A percentile compares a stretch with the other conserved stretches of the same genome.
Conservation (phyloP, 2,329 filamentous ascomycete species). For the Neofusicoccum umdonicola region DNA sequence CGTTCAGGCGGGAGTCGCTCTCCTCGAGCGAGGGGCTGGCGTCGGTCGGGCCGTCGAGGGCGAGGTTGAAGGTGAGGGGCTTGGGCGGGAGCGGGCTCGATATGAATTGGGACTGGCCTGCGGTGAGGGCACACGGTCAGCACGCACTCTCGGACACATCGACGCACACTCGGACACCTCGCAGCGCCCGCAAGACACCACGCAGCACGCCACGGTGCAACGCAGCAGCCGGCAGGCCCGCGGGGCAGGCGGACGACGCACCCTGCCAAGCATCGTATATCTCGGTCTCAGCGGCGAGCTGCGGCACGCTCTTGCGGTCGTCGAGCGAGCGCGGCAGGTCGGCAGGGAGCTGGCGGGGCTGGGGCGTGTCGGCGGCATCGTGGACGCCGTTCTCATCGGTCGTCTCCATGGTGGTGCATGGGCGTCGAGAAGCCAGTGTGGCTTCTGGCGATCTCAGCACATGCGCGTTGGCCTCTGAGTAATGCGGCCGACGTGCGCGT, state of each 20-base stretch:
- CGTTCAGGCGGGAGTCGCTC: conserved; percentile 84
- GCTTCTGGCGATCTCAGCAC: conserved; percentile 15
- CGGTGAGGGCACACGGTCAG: conserved; percentile 4
- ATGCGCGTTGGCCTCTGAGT: conserved; percentile 10
- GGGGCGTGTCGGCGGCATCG: conserved; percentile 27
- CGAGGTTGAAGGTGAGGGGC: conserved; percentile 80
- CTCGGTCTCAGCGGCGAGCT: conserved; percentile 79
- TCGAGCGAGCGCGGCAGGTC: conserved; percentile 91
- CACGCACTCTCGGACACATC: neutral
- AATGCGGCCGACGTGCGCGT: neutral
- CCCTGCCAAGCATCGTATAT: conserved; percentile 99
- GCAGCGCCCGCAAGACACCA: neutral
- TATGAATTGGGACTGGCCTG: conserved; percentile 93
- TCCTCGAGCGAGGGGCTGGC: conserved; percentile 62
- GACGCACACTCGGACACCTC: neutral
- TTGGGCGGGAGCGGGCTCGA: conserved; percentile 82
- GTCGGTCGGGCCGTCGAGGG: conserved; percentile 69
- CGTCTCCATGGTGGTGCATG: conserved; percentile 27
- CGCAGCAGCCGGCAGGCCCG: neutral
- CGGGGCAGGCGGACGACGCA: conserved; percentile 36
- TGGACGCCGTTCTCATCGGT: conserved; percentile 35
- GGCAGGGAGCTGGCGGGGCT: conserved; percentile 61
- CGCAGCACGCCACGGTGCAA: neutral
- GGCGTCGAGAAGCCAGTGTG: conserved; percentile 13
- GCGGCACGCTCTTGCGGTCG: conserved; percentile 71